A percentile compares a stretch with the other conserved stretches of the same genome.
These are phyloP conservation scores for Macaranga tanarius DNA, from an alignment of 441 rosid species.

Conservation along the genomic window DNA sequence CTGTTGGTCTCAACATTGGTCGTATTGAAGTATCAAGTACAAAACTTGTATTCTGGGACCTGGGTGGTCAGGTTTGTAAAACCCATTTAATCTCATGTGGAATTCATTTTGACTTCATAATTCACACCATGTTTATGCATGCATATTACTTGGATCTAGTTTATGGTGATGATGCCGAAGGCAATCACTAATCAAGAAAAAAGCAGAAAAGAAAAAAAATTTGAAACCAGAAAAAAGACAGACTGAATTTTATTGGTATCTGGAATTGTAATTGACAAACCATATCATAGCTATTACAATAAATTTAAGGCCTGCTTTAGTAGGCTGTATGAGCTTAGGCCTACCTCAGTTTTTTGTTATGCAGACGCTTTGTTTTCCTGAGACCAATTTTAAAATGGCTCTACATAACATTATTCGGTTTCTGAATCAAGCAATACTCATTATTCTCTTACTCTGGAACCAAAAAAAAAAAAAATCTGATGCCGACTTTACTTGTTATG, in stretches of 20 bases:
- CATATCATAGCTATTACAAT: background rate
- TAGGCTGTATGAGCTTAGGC: background rate
- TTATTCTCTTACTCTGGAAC: background rate
- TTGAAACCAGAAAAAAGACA: background rate
- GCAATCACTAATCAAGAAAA: background rate
- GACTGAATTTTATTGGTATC: background rate
- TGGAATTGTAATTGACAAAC: background rate
- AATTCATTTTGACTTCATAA: background rate
- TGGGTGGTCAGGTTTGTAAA: constrained; percentile 86
- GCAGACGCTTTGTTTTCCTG: background rate
- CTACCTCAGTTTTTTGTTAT: background rate
- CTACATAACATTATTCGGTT: background rate
- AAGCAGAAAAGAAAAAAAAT: background rate
- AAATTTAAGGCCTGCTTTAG: background rate
- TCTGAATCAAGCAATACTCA: background rate
- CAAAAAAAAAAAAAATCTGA: too few relatives aligned
- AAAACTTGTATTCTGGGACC: constrained; percentile 94
- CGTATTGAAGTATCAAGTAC: constrained; percentile 77
- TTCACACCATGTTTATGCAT: background rate
- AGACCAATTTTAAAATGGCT: background rate
- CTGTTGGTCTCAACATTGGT: constrained; percentile 94
- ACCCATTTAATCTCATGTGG: background rate
- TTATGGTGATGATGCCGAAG: background rate
- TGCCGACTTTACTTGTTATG: background rate
- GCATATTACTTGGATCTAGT: background rate